Conservation (phyloP, 1,139 yeast genomes). For the Debaryomycetaceae sp. region DNA sequence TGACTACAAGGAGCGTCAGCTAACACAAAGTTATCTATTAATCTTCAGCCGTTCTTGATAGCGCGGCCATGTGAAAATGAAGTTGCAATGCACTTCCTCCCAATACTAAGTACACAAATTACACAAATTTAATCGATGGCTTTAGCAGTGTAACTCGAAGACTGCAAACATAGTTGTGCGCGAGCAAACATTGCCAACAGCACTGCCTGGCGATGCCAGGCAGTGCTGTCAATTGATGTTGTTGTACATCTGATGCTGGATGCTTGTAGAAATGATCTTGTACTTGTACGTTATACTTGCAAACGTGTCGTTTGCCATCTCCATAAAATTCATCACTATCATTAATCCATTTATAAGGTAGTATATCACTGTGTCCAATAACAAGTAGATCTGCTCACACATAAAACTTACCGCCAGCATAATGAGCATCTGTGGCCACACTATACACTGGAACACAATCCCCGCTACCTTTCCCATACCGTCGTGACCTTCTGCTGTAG, state of each 20-base stretch:
- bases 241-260: constrained; percentile 28
- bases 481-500: background rate
- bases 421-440: background rate
- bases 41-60: background rate
- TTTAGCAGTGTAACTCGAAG: too few relatives aligned
- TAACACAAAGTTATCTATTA: background rate
- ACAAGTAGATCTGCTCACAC: constrained; percentile 12
- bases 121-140: too few relatives aligned
- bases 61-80: background rate
- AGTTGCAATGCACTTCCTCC: background rate
- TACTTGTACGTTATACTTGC: constrained; percentile 20
- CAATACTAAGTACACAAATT: background rate
- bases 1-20: background rate
- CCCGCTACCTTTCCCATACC: background rate
- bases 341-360: constrained; percentile 26
- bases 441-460: background rate
- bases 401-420: background rate
- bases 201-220: background rate
- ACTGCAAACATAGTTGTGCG: too few relatives aligned
- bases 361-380: constrained; percentile 26
- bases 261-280: constrained; percentile 21
- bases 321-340: constrained; percentile 23
- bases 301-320: constrained; percentile 19
- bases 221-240: constrained; percentile 22
- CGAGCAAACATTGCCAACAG: background rate